Percentiles rank a stretch among this genome's conserved stretches.
phyloP scores from a whole-genome alignment of 2,329 filamentous ascomycete species.

The Biscogniauxia sp. region DNA sequence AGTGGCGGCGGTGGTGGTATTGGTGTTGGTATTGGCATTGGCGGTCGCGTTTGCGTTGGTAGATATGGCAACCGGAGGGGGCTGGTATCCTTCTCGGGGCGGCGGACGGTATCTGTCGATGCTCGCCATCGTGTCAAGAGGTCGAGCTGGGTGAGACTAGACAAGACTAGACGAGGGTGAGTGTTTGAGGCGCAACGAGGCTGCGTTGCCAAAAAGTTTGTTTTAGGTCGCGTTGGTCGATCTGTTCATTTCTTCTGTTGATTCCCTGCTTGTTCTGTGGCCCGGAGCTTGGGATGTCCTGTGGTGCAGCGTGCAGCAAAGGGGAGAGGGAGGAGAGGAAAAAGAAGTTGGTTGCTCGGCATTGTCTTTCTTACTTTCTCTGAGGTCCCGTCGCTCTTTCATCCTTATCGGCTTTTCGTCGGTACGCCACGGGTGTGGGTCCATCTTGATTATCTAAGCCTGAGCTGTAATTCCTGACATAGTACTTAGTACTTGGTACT shows the following conservation, averaged over 20 bases:
- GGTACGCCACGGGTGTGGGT: slow-evolving; percentile 17
- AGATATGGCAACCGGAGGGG: slow-evolving; percentile 46
- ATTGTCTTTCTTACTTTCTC: slow-evolving; percentile 11
- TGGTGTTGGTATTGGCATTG: slow-evolving; percentile 6
- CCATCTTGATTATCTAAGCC: slow-evolving; percentile 26
- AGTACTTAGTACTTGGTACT: too few species aligned
- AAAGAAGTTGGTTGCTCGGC: background rate
- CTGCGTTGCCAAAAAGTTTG: slow-evolving; percentile 7
- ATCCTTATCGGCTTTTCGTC: slow-evolving; percentile 18
- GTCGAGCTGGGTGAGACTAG: background rate
- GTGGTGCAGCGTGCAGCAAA: background rate
- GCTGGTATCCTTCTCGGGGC: slow-evolving; percentile 54
- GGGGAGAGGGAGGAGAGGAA: slow-evolving; percentile 5
- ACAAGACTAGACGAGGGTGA: slow-evolving; percentile 1
- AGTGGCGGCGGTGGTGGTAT: slow-evolving; percentile 20
- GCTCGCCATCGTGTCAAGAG: slow-evolving; percentile 49
- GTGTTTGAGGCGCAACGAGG: slow-evolving; percentile 9
- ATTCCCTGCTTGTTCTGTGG: background rate
- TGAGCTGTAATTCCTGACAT: too few species aligned
- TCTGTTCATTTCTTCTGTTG: slow-evolving; percentile 10
- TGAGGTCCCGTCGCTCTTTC: slow-evolving; percentile 17
- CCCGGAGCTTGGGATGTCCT: background rate
- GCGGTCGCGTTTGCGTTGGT: slow-evolving; percentile 24
- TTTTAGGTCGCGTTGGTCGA: slow-evolving; percentile 13
- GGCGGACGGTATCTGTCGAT: slow-evolving; percentile 58